These are phyloP conservation scores for Pestalotiopsis sp. DNA, from an alignment of 2,329 filamentous ascomycete genomes.

Conservation along the genomic window DNA sequence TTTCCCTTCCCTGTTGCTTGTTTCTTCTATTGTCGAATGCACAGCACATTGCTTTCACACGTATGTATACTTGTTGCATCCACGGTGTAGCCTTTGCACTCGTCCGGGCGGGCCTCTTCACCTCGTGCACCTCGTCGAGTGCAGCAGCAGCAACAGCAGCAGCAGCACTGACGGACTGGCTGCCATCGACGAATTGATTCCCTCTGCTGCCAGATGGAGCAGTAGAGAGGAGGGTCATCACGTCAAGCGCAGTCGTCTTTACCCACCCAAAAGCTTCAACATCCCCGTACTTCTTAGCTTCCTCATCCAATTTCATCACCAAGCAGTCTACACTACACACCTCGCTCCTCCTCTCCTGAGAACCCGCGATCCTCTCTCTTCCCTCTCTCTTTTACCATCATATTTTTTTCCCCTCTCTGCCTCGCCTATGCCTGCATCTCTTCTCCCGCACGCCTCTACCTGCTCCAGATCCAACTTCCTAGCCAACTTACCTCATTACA, in stretches of 20 bases:
- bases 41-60: neutral
- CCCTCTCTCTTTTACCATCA: neutral
- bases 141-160: neutral
- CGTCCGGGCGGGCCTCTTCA: no score
- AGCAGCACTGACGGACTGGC: neutral
- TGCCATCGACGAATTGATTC: neutral
- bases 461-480: slow-evolving; percentile 5
- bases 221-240: slow-evolving; percentile 8
- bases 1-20: neutral
- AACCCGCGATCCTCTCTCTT: neutral
- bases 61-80: neutral
- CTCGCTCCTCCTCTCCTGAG: neutral
- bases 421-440: neutral
- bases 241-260: slow-evolving; percentile 12
- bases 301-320: slow-evolving; percentile 4
- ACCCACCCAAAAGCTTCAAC: slow-evolving; percentile 10
- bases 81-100: neutral
- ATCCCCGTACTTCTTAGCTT: slow-evolving; percentile 11
- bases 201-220: slow-evolving; percentile 3
- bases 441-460: neutral
- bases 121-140: neutral
- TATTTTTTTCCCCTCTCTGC: neutral
- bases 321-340: neutral
- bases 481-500: slow-evolving; percentile 11
- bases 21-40: neutral